Evolutionary conservation across 331 rosid species (phyloP), one percentile per base, ranked within the genome.

Genomic region (Acacia pycnantha): DNA sequence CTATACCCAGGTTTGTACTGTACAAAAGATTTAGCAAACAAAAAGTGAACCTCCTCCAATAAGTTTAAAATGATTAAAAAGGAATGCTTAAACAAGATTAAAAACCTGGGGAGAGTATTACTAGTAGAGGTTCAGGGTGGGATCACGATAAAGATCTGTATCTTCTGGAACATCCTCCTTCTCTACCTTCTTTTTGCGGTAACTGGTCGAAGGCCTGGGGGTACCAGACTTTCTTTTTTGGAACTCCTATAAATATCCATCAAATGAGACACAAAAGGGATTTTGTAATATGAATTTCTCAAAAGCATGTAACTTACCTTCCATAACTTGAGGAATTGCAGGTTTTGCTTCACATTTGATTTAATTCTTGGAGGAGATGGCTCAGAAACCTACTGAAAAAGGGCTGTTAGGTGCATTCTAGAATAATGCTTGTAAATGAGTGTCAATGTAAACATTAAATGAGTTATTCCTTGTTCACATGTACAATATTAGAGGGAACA

Each of bases 341-440:
- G 88, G 87, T 93, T 93, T 84, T 95, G 98, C 86, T 92, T 92
- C 65, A 94, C 90, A 77, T 93, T 95, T 12, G 98, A 85, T 41
- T 94, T 95, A 82, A 95, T 95, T 82, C 98, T 90, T 0, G 90
- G 97, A 78, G 97, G 97, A 69, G 77, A 46, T 22, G 88, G 87
- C 79, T 89, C 88, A 10, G 92, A 84, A 66, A 80, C 92, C 94
- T 91, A 70, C 41, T 43, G 31, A 41, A 82, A 27, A 85, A 83
- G 22, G 21, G 67, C 18, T 15, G 64, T 83, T 48, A 81, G 37
- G n/a, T 11, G 21, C 65, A 56, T 35, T 70, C 65, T 44, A 56
- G 68, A 5, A 19, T 31, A 48, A 51, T 8, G 16, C 8, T 43
- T 61, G 26, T 21, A 78, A 44, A 18, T 53, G 67, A 74, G 33